These are phyloP conservation scores for Syzygium malaccense DNA, from an alignment of 441 rosid genomes.

Conservation along the genomic window DNA sequence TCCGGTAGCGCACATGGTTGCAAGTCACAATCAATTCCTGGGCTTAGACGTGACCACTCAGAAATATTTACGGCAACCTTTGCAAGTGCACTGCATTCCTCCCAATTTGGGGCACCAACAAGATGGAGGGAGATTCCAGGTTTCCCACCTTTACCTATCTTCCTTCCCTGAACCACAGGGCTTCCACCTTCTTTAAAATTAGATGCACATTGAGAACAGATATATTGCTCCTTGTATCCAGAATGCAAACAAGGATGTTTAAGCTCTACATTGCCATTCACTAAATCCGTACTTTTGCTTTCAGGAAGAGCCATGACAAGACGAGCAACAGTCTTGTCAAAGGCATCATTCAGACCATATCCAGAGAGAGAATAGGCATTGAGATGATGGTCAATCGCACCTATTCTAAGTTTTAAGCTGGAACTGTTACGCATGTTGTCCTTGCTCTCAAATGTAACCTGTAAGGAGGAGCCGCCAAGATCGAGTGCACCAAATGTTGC, in stretches of 20 bases:
- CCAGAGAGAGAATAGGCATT: constrained; percentile 96
- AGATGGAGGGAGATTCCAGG: constrained; percentile 62
- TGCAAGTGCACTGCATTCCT: constrained; percentile 69
- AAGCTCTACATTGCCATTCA: constrained; percentile 52
- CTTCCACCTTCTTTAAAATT: constrained; percentile 33
- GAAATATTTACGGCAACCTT: constrained; percentile 82
- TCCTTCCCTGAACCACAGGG: constrained; percentile 32
- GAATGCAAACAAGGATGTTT: constrained; percentile 91
- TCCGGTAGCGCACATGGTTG: constrained; percentile 88
- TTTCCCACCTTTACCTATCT: constrained; percentile 40
- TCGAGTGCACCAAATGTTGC: constrained; percentile 95
- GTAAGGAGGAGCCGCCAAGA: constrained; percentile 95
- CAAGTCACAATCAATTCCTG: constrained; percentile 74
- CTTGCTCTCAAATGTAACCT: constrained; percentile 90
- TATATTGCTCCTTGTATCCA: constrained; percentile 72
- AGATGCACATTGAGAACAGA: constrained; percentile 64
- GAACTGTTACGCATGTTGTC: constrained; percentile 41
- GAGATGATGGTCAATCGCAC: constrained; percentile 69
- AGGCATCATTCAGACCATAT: constrained; percentile 97
- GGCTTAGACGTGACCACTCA: constrained; percentile 65
- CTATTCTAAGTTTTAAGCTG: constrained; percentile 72
- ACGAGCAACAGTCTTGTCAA: constrained; percentile 78
- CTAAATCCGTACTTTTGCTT: constrained; percentile 30
- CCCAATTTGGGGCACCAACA: constrained; percentile 87
- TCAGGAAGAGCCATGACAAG: constrained; percentile 44